phyloP scores from a whole-genome alignment of 2,329 filamentous ascomycete species.

The Nectriaceae sp. region DNA sequence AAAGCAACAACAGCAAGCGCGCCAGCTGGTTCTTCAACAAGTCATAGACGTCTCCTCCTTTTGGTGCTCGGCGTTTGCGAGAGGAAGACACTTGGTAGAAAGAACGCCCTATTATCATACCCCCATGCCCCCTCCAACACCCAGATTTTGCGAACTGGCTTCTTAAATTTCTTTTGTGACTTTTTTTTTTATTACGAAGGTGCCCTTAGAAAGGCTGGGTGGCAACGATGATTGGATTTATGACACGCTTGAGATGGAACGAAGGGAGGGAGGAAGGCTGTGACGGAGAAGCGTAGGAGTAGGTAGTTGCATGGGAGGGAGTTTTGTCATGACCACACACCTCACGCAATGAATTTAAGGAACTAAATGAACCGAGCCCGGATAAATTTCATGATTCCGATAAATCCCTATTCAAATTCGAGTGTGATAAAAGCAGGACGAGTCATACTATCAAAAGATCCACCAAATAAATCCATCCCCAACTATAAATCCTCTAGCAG shows the following conservation, averaged over 20 bases:
- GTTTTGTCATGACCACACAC: slow-evolving; percentile 32
- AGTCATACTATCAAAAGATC: no score
- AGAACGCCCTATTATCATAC: slow-evolving; percentile 9
- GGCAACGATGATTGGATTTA: slow-evolving; percentile 34
- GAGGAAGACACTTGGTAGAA: slow-evolving; percentile 11
- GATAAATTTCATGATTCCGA: no score
- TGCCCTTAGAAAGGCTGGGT: slow-evolving; percentile 19
- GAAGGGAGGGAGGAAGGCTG: slow-evolving; percentile 9
- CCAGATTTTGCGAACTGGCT: no score
- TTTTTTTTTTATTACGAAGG: slow-evolving; percentile 15
- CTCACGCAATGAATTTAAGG: slow-evolving; percentile 31
- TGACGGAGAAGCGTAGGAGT: background rate
- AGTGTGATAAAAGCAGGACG: no score
- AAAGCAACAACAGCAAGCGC: slow-evolving; percentile 60
- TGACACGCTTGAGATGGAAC: slow-evolving; percentile 26
- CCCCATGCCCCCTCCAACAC: slow-evolving; percentile 7
- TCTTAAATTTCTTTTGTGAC: slow-evolving; percentile 21
- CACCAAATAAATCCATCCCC: slow-evolving; percentile 15
- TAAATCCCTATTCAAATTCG: no score
- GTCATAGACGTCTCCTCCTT: slow-evolving; percentile 36
- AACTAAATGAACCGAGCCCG: slow-evolving; percentile 29
- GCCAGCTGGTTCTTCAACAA: slow-evolving; percentile 77
- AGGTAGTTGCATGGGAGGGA: slow-evolving; percentile 21
- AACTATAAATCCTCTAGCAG: background rate
- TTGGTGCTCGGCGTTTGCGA: slow-evolving; percentile 25